phyloP scores from a whole-genome alignment of 441 rosid genomes.

The Theobroma grandiflorum region DNA sequence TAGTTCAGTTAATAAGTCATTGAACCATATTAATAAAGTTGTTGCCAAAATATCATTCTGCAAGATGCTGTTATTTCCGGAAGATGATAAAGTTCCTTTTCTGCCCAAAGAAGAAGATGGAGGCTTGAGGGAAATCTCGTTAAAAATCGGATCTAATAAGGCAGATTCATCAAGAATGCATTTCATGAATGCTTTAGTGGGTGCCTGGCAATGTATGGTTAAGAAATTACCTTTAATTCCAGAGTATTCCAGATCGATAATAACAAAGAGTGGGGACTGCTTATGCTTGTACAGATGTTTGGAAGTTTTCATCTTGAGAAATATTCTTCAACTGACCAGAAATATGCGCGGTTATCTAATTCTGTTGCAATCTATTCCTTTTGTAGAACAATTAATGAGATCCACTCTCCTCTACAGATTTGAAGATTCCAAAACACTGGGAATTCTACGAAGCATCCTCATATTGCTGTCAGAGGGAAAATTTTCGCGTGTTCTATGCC shows the following conservation, averaged over 20 bases:
- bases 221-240: constrained; percentile 53
- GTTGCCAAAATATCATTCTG: constrained; percentile 68
- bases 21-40: constrained; percentile 66
- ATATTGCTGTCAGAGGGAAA: constrained; percentile 61
- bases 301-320: constrained; percentile 77
- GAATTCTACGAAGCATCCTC: constrained; percentile 58
- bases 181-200: constrained; percentile 62
- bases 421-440: constrained; percentile 72
- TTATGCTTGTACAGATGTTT: constrained; percentile 62
- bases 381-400: constrained; percentile 73
- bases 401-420: constrained; percentile 80
- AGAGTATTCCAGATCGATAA: constrained; percentile 32
- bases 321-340: constrained; percentile 53
- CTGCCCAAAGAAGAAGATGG: constrained; percentile 42
- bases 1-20: constrained; percentile 49
- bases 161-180: constrained; percentile 51
- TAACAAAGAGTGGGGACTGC: constrained; percentile 41
- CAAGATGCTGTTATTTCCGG: constrained; percentile 66
- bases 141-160: constrained; percentile 41
- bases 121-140: constrained; percentile 38
- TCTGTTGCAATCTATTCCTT: constrained; percentile 66
- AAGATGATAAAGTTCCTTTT: constrained; percentile 38
- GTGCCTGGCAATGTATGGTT: constrained; percentile 71
- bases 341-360: constrained; percentile 63
- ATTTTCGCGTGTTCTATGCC: constrained; percentile 58